Evolutionary conservation across 2,329 filamentous ascomycete species (phyloP).

Genomic region (Phoma sp.): DNA sequence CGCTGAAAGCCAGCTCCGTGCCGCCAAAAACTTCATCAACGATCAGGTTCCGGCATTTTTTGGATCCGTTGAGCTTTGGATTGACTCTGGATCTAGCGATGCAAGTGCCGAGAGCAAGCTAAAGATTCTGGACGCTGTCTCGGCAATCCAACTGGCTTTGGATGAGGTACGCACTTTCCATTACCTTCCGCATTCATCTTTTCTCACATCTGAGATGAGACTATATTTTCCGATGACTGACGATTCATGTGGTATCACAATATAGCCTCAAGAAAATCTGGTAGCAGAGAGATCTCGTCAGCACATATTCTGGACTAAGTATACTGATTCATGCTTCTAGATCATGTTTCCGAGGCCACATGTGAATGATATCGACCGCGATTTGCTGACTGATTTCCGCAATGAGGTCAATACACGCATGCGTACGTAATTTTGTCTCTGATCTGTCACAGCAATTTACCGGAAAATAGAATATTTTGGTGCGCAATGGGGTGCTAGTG

Average conservation of each 20-base stretch:
- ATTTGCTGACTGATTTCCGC: no score
- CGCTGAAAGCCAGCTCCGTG: conserved; percentile 51
- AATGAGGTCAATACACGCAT: conserved; percentile 7
- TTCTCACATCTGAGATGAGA: no score
- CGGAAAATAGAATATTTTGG: conserved; percentile 13
- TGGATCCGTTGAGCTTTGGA: conserved; percentile 54
- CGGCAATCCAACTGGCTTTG: conserved; percentile 43
- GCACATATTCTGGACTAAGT: neutral
- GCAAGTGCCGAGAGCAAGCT: conserved; percentile 49
- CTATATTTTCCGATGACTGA: no score
- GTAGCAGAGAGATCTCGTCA: no score
- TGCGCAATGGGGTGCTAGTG: conserved; percentile 34
- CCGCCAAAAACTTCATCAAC: conserved; percentile 49
- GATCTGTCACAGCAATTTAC: no score
- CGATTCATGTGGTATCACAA: no score
- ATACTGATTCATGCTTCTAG: neutral
- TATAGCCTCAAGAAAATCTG: no score
- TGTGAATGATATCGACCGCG: no score
- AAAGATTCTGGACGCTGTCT: conserved; percentile 42
- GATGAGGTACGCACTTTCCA: conserved; percentile 46
- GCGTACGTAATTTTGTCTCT: conserved; percentile 13
- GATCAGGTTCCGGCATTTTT: conserved; percentile 54
- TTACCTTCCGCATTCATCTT: no score
- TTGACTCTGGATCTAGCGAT: conserved; percentile 53
- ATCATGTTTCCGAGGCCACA: no score